These are phyloP conservation scores for Quercus cerris DNA, from an alignment of 306 rosid genomes.

Conservation along the genomic window DNA sequence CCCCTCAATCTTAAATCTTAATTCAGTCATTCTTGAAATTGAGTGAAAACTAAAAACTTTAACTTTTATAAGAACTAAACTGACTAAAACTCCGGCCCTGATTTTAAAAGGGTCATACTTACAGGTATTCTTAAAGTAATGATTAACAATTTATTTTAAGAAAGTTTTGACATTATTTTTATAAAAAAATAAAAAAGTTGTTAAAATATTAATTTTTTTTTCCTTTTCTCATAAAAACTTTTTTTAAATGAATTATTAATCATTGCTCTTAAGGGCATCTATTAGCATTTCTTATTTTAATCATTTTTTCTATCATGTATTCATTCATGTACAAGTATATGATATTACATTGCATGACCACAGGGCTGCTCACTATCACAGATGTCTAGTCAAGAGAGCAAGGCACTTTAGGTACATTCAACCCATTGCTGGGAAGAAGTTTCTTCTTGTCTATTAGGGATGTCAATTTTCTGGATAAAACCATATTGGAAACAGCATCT, in stretches of 20 bases:
- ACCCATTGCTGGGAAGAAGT: background rate
- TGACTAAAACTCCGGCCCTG: no score
- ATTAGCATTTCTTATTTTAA: no score
- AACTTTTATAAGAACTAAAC: background rate
- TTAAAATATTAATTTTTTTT: no score
- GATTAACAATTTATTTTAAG: no score
- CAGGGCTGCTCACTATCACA: background rate
- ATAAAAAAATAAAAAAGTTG: no score
- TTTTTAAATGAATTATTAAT: no score
- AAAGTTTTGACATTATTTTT: no score
- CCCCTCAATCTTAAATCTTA: background rate
- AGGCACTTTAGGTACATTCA: background rate
- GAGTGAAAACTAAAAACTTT: background rate
- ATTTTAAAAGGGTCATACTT: no score
- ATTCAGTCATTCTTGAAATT: no score
- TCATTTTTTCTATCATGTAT: no score
- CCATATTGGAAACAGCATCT: conserved; percentile 3
- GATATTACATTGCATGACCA: background rate
- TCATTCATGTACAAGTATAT: background rate
- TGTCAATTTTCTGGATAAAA: background rate
- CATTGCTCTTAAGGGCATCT: rapidly evolving
- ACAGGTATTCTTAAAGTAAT: rapidly evolving
- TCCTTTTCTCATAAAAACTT: no score
- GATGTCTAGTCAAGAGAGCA: background rate
- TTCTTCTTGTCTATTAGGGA: background rate